A percentile compares a stretch with the other conserved stretches of the same genome.
Evolutionary conservation across 2,329 filamentous ascomycete species (phyloP).

Genomic region (Epichloe typhina): DNA sequence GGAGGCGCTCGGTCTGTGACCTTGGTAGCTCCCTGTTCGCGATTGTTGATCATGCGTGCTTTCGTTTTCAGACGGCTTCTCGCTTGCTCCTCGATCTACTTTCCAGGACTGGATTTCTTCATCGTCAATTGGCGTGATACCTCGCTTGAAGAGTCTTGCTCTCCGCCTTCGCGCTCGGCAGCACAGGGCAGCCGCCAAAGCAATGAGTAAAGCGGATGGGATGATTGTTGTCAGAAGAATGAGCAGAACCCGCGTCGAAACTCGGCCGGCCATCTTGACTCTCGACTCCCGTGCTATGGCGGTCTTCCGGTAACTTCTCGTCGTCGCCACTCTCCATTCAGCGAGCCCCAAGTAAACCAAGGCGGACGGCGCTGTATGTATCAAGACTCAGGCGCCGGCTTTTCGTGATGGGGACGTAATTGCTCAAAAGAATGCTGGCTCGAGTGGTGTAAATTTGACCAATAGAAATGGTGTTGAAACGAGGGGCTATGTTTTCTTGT

Average conservation of each 20-base stretch:
- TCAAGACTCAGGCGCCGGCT: too few relatives aligned
- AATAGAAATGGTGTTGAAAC: too few relatives aligned
- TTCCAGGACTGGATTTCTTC: constrained; percentile 56
- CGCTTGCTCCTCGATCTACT: constrained; percentile 18
- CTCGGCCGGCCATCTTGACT: background rate
- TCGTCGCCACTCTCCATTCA: background rate
- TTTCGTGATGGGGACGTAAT: too few relatives aligned
- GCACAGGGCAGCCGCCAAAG: constrained; percentile 21
- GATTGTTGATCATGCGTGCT: background rate
- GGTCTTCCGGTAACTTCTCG: background rate
- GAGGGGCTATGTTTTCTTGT: too few relatives aligned
- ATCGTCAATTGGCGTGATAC: constrained; percentile 48
- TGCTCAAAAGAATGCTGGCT: too few relatives aligned
- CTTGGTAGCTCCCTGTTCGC: constrained; percentile 7
- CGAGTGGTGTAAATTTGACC: too few relatives aligned
- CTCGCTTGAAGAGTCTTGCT: constrained; percentile 35
- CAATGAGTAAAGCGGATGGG: constrained; percentile 26
- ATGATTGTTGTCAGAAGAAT: constrained; percentile 40
- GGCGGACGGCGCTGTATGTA: too few relatives aligned
- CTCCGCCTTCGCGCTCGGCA: constrained; percentile 27
- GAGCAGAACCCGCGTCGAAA: constrained; percentile 13
- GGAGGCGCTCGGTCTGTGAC: constrained; percentile 18
- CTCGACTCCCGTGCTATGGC: background rate
- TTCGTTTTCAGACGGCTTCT: constrained; percentile 14
- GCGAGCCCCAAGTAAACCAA: too few relatives aligned